Evolutionary conservation across 2,329 filamentous ascomycete species (phyloP).

Genomic region (Parafenestella ontariensis): DNA sequence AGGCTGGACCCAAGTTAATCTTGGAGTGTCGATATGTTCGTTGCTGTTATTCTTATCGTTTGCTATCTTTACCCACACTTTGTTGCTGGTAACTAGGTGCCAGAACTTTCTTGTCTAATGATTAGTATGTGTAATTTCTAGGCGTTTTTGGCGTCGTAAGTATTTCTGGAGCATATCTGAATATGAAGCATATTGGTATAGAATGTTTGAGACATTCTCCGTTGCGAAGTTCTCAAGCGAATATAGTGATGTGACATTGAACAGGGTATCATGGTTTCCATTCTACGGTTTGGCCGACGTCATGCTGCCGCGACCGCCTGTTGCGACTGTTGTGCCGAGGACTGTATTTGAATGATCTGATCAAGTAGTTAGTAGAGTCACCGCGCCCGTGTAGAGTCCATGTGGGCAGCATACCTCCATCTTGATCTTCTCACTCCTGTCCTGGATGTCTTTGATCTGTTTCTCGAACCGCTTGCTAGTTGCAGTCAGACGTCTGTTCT

Average conservation of each 20-base stretch:
- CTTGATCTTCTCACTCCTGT: conserved; percentile 70
- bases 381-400: neutral
- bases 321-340: conserved; percentile 37
- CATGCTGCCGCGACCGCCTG: conserved; percentile 23
- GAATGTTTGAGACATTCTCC: no score
- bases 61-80: no score
- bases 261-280: neutral
- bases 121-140: no score
- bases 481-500: conserved; percentile 5
- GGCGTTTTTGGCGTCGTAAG: no score
- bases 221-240: neutral
- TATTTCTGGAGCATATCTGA: no score
- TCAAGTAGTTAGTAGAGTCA: conserved; percentile 1
- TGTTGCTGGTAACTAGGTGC: no score
- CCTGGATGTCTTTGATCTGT: conserved; percentile 69
- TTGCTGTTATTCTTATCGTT: neutral
- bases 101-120: no score
- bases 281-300: neutral
- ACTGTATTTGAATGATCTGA: conserved; percentile 43
- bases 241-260: neutral
- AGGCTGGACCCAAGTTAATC: neutral
- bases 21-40: neutral
- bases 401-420: conserved; percentile 60
- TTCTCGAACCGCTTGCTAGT: conserved; percentile 70
- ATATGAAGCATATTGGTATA: no score